A percentile compares a stretch with the other conserved stretches of the same genome.
Evolutionary conservation across 805 yeast genomes (phyloP).

Genomic region (Middelhovenomyces tepae): DNA sequence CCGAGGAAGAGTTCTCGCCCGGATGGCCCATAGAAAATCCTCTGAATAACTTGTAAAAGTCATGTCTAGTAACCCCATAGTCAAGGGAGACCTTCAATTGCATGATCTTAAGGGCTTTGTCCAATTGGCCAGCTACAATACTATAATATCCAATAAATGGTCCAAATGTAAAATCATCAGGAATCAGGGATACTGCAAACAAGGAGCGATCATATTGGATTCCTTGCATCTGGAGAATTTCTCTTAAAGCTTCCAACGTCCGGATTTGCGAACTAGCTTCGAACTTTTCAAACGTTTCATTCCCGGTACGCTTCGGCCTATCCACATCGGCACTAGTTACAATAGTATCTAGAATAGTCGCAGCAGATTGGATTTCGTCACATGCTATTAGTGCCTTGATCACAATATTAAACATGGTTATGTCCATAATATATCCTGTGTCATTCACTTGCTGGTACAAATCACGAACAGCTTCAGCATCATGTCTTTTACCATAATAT

Average conservation of each 20-base stretch:
- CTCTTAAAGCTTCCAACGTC: conserved; percentile 13
- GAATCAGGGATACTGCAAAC: conserved; percentile 14
- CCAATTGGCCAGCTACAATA: conserved; percentile 13
- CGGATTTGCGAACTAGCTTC: conserved; percentile 8
- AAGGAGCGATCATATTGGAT: background rate
- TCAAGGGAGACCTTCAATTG: conserved; percentile 15
- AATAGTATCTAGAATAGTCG: conserved; percentile 12
- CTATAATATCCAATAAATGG: conserved; percentile 19
- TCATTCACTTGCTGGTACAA: conserved; percentile 14
- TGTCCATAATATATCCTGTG: conserved; percentile 20
- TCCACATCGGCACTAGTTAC: conserved; percentile 1
- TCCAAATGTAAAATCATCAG: conserved; percentile 15
- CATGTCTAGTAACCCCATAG: conserved; percentile 8
- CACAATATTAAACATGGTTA: conserved; percentile 18
- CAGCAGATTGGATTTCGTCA: conserved; percentile 21
- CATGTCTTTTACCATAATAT: conserved; percentile 13
- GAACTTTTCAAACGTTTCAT: conserved; percentile 4
- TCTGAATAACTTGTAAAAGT: conserved; percentile 9
- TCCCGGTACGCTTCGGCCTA: too few relatives aligned
- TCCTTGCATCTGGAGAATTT: conserved; percentile 1
- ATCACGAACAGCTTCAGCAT: conserved; percentile 11
- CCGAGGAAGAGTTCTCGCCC: too few relatives aligned
- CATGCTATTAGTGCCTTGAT: conserved; percentile 17
- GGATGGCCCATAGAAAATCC: conserved; percentile 7
- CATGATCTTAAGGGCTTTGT: conserved; percentile 12